Evolutionary conservation across 768 basidiomycete species (phyloP), one percentile per base, ranked within the genome.

Genomic region (Suillus subalutaceus): DNA sequence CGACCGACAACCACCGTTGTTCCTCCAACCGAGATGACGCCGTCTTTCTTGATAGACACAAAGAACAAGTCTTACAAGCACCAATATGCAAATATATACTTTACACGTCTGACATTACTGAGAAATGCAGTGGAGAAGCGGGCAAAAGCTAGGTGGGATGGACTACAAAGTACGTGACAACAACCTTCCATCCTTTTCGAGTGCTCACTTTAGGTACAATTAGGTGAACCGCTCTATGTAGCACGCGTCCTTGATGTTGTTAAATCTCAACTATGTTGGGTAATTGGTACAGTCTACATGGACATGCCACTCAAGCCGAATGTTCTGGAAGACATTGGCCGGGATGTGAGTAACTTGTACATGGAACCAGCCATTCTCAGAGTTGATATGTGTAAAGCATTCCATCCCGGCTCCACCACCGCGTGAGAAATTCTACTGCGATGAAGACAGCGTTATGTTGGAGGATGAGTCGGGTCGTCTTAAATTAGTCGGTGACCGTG

Each of bases 231-330:
- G 0, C 73, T 83, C 13, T 83, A 89, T 38, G 86, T 96, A n/a
- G 84, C 88, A 7, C 85, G 93, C 38, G 92, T 97, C 3, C 87
- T 97, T 5, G 97, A 99, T 65, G 90, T 99, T 9, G 80, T 88
- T 56, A 92, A 94, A 71, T 90, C 91, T 1, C 82, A 91, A 71
- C 81, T 97, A 63, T 97, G 95, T 77, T 98, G 91, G 77, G 86
- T 99, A 67, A 82, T 97, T 63, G 97, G 97, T 4, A 99, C 97
- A 0, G 90, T 98, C 7, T 99, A 98, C 77, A 91, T 99, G 89
- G 96, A 99, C 67, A 99, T 99, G 97, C 94, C 96, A 10, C 83
- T 99, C 62, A 99, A 99, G 74, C 97, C 97, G 0, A 99, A 98
- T 73, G 93, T 99, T n/a, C 84, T 99, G 68, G 92, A 95, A 71